Evolutionary conservation across 2,329 filamentous ascomycete genomes (phyloP).

Genomic region (Cordyceps cateniannulata): DNA sequence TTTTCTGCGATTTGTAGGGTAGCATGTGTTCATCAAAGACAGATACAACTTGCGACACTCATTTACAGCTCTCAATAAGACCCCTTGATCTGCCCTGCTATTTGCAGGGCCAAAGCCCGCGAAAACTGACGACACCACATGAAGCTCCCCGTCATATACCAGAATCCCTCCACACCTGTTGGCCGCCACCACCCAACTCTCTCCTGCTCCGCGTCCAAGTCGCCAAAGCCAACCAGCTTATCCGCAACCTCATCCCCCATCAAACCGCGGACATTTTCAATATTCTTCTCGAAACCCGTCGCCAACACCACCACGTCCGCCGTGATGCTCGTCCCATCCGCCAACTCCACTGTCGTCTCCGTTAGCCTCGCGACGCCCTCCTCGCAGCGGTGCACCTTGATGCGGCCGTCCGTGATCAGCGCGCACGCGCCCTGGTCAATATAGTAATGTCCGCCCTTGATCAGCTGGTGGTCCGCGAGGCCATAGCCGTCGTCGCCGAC

Average conservation of each 20-base stretch:
- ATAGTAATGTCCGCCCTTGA: conserved; percentile 36
- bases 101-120: conserved; percentile 31
- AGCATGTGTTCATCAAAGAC: background rate
- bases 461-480: conserved; percentile 31
- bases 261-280: conserved; percentile 25
- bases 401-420: conserved; percentile 35
- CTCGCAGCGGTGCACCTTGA: conserved; percentile 27
- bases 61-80: too few relatives aligned
- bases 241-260: conserved; percentile 32
- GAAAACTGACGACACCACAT: conserved; percentile 29
- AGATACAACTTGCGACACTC: too few relatives aligned
- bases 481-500: conserved; percentile 29
- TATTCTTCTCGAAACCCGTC: conserved; percentile 36
- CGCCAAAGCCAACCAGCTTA: conserved; percentile 28
- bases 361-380: conserved; percentile 28
- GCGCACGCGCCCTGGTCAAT: conserved; percentile 34
- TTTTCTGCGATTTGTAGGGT: background rate
- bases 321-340: conserved; percentile 29
- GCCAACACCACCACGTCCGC: conserved; percentile 37
- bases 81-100: conserved; percentile 15
- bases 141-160: conserved; percentile 34
- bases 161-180: conserved; percentile 30
- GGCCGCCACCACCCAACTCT: conserved; percentile 25
- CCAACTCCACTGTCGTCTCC: conserved; percentile 19
- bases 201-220: conserved; percentile 29